Evolutionary conservation across 2,329 filamentous ascomycete species (phyloP).

Genomic region (Paracorniculantispora psalliotae): DNA sequence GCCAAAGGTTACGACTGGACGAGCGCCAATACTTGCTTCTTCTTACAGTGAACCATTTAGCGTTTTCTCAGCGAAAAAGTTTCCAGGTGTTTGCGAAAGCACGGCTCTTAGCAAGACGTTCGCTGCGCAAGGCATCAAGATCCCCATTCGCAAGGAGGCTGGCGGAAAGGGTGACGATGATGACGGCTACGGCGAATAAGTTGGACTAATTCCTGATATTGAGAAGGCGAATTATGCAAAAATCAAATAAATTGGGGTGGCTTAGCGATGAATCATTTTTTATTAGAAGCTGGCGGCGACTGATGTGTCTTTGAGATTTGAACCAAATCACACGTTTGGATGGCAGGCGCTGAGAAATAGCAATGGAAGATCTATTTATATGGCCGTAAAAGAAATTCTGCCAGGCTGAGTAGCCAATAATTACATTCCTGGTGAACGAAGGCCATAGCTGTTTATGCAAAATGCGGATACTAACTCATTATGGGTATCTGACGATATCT

Average conservation of each 20-base stretch:
- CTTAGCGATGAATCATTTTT: not conserved
- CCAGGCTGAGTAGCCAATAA: no score
- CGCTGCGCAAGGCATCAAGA: slow-evolving; percentile 91
- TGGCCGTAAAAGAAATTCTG: no score
- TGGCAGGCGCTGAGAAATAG: not conserved
- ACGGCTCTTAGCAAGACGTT: slow-evolving; percentile 89
- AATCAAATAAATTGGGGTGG: not conserved
- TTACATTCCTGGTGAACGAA: no score
- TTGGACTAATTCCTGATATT: not conserved
- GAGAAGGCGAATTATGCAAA: not conserved
- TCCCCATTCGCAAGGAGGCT: slow-evolving; percentile 88
- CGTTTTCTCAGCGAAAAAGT: slow-evolving; percentile 96
- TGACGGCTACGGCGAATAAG: slow-evolving; percentile 38
- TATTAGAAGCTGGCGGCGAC: not conserved
- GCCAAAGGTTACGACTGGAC: slow-evolving; percentile 61
- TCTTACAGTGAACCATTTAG: slow-evolving; percentile 87
- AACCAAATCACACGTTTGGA: not conserved
- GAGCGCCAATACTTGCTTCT: slow-evolving; percentile 76
- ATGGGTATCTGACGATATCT: no score
- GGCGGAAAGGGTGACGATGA: slow-evolving; percentile 47
- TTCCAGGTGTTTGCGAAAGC: slow-evolving; percentile 93
- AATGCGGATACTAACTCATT: no score
- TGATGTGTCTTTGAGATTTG: not conserved
- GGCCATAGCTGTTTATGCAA: no score
- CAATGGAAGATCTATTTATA: no score